phyloP scores from a whole-genome alignment of 1,284 basidiomycete genomes.

The Quambalaria eucalypti region DNA sequence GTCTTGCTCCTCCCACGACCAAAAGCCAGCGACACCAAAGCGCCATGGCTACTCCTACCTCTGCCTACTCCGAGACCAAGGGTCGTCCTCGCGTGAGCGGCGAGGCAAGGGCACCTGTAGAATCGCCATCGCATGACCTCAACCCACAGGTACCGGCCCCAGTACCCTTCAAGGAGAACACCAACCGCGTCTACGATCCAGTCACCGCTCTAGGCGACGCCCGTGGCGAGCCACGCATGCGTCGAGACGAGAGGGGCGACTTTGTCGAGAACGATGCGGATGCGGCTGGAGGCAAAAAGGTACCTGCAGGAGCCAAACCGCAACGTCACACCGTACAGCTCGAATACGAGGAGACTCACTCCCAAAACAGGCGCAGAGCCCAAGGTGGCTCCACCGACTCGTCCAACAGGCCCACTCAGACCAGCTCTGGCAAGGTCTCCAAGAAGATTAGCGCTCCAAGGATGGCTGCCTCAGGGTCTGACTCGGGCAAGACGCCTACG shows the following conservation, averaged over 20 bases:
- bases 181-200: background rate
- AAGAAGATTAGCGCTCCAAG: background rate
- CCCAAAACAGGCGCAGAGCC: too few relatives aligned
- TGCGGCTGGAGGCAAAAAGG: background rate
- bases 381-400: too few relatives aligned
- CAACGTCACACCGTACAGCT: slow-evolving; percentile 42
- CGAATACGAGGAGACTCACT: slow-evolving; percentile 37
- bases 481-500: background rate
- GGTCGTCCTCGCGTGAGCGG: too few relatives aligned
- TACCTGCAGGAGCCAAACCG: slow-evolving; percentile 18
- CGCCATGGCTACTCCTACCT: slow-evolving; percentile 17
- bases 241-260: background rate
- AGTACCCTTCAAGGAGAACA: background rate
- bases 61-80: background rate
- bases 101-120: background rate
- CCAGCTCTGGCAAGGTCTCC: background rate
- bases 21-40: slow-evolving; percentile 17
- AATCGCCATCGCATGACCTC: too few relatives aligned
- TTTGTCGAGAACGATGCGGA: background rate
- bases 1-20: slow-evolving; percentile 2
- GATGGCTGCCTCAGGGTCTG: background rate
- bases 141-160: background rate
- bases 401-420: too few relatives aligned
- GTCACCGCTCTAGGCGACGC: background rate
- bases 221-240: background rate